Conservation (phyloP, 2,329 filamentous ascomycete genomes). For the Fusarium metavorans region DNA sequence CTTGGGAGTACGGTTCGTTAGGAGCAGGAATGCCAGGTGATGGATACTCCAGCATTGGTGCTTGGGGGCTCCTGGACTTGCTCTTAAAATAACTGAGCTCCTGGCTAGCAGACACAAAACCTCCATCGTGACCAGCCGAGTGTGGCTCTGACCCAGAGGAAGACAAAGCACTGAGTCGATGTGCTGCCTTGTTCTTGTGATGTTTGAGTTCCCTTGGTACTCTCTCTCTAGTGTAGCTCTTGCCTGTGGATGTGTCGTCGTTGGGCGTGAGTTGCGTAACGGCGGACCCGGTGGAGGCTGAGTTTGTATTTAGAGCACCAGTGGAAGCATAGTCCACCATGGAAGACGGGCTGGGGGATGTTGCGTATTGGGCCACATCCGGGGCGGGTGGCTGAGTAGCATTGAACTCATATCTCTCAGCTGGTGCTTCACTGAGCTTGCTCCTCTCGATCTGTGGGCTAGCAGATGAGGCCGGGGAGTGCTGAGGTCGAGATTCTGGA, state of each 20-base stretch:
- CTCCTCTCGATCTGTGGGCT: neutral
- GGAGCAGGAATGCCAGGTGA: conserved; percentile 7
- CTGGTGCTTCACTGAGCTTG: conserved; percentile 4
- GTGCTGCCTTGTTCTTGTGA: conserved; percentile 22
- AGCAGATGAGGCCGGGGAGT: neutral
- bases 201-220: conserved; percentile 17
- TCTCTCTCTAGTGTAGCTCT: conserved; percentile 11
- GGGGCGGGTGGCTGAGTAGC: conserved; percentile 12
- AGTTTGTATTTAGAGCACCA: conserved; percentile 14
- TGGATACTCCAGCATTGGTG: conserved; percentile 5
- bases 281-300: conserved; percentile 24
- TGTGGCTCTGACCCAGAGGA: conserved; percentile 27
- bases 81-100: conserved; percentile 28
- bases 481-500: neutral
- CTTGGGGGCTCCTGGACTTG: conserved; percentile 13
- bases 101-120: conserved; percentile 25
- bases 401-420: conserved; percentile 18
- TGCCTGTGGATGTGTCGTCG: conserved; percentile 13
- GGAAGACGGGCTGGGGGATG: conserved; percentile 29
- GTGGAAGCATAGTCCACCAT: conserved; percentile 22
- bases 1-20: conserved; percentile 12
- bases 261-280: conserved; percentile 35
- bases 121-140: conserved; percentile 11
- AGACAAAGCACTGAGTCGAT: conserved; percentile 22
- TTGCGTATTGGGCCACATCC: conserved; percentile 19